A percentile compares a stretch with the other conserved stretches of the same genome.
Evolutionary conservation across 2,329 filamentous ascomycete species (phyloP).

Genomic region (Arthroderma sp.): DNA sequence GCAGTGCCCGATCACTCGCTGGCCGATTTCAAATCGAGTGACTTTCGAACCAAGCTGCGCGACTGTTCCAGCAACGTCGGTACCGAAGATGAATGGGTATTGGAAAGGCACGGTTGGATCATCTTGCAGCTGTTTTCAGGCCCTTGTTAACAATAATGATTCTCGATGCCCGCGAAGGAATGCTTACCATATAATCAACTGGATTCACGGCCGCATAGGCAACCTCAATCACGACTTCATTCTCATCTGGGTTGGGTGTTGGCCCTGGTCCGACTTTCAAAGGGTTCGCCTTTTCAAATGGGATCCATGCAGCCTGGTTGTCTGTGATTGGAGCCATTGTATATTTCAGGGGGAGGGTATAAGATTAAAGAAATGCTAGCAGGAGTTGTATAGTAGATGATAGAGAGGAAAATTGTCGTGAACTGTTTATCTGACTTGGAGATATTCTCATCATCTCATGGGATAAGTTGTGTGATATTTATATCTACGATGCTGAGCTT

Average conservation of each 20-base stretch:
- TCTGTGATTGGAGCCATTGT: slow-evolving; percentile 1
- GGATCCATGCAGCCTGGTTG: slow-evolving; percentile 22
- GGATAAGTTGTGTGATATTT: too few species aligned
- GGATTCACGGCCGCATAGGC: slow-evolving; percentile 30
- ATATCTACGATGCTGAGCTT: too few species aligned
- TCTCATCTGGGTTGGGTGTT: slow-evolving; percentile 20
- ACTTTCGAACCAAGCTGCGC: slow-evolving; percentile 35
- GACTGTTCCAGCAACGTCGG: slow-evolving; percentile 34
- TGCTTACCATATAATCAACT: slow-evolving; percentile 29
- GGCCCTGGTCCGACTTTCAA: slow-evolving; percentile 25
- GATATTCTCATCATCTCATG: too few species aligned
- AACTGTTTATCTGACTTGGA: too few species aligned
- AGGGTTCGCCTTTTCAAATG: slow-evolving; percentile 17
- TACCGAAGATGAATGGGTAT: slow-evolving; percentile 28
- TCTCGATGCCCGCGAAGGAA: slow-evolving; percentile 6
- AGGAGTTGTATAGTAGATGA: too few species aligned
- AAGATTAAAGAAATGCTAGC: too few species aligned
- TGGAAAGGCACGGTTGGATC: slow-evolving; percentile 10
- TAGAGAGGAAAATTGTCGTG: too few species aligned
- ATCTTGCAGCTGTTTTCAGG: too few species aligned
- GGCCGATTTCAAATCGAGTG: slow-evolving; percentile 31
- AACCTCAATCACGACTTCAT: slow-evolving; percentile 18
- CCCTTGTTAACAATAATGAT: too few species aligned
- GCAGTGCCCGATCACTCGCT: slow-evolving; percentile 28
- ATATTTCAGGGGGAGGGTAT: too few species aligned